Conservation (phyloP, 345 rosid genomes). For the Lumnitzera racemosa region DNA sequence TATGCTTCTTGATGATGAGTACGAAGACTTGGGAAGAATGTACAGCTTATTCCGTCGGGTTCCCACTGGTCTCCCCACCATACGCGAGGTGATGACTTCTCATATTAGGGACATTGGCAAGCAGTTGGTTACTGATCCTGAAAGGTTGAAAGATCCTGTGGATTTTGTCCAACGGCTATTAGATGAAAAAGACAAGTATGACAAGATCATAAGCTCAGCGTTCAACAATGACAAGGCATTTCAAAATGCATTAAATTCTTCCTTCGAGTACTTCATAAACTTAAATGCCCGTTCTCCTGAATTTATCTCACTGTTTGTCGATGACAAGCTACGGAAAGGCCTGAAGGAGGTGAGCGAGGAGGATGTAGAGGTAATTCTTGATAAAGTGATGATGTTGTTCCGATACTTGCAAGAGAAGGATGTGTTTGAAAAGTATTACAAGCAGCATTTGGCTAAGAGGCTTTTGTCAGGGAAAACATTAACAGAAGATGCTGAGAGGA, state of each 20-base stretch:
- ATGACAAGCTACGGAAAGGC: slow-evolving; percentile 92
- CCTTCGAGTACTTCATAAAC: slow-evolving; percentile 89
- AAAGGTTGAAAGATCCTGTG: slow-evolving; percentile 85
- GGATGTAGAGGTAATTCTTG: slow-evolving; percentile 88
- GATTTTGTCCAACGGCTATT: slow-evolving; percentile 91
- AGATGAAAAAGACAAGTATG: slow-evolving; percentile 90
- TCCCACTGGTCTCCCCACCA: slow-evolving; percentile 58
- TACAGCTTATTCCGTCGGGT: slow-evolving; percentile 83
- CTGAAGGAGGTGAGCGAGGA: slow-evolving; percentile 83
- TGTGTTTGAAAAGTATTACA: slow-evolving; percentile 94
- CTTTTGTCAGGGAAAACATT: slow-evolving; percentile 88
- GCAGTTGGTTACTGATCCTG: slow-evolving; percentile 89
- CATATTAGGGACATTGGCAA: slow-evolving; percentile 93
- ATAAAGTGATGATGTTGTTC: slow-evolving; percentile 99
- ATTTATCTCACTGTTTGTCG: slow-evolving; percentile 88
- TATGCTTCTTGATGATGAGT: slow-evolving; percentile 89
- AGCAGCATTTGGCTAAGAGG: slow-evolving; percentile 96
- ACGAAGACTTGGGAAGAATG: slow-evolving; percentile 90
- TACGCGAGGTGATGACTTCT: slow-evolving; percentile 85
- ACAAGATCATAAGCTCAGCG: slow-evolving; percentile 56
- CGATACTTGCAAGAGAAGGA: slow-evolving; percentile 98
- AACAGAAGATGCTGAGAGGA: slow-evolving; percentile 94
- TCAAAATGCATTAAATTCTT: slow-evolving; percentile 90
- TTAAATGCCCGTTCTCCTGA: slow-evolving; percentile 92
- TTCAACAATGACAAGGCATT: slow-evolving; percentile 85